Base-by-base conservation (phyloP, 1,139 yeast species). In the Taiozyma sp. region DNA sequence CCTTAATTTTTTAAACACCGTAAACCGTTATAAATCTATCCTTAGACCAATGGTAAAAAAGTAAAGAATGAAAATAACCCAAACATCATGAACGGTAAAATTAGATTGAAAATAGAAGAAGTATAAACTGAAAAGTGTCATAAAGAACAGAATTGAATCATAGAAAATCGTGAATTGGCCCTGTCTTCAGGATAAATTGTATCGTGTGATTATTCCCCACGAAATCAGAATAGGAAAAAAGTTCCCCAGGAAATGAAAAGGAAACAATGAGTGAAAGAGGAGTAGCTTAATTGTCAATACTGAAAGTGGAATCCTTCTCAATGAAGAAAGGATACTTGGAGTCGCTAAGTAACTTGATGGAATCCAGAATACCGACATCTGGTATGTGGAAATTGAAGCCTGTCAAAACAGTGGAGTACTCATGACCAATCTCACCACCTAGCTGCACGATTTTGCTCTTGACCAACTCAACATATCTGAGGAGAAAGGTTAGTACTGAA, bases 401-500 rank as follows among this genome's bases (percentile, higher is more conserved):
- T 47, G 70, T 68, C 46, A 73, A 57, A 4, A 72, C 67, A 2
- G 72, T 67, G 12, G 53, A 51, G 61, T 72, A 74, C 54, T 73
- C 74, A 56, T 72, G 71, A 29, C 68, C 66, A 53, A 74, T 69
- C 38, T 57, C 54, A 8, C 72, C 75, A 8, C 78, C 78, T 13
- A 70, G 51, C 27, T 56, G 57, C 47, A 61, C 59, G 45, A 73
- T 64, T 49, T 65, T 64, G 30, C 57, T 48, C 48, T 66, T 70
- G 10, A 70, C 66, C 1, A 57, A 47, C 14, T 63, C 67, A 51
- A 61, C 49, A 36, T 53, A 55, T 12, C 60, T 39, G 22, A 29
- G 43, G 22, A 28, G 42, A 27, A 44, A 45, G 22, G 40, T 43
- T 38, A 38, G 24, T 19, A 19, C 14, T 38, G 19, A 19, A 8